phyloP scores from a whole-genome alignment of 2,329 filamentous ascomycete genomes.

The Lasiodiplodia hormozganensis region DNA sequence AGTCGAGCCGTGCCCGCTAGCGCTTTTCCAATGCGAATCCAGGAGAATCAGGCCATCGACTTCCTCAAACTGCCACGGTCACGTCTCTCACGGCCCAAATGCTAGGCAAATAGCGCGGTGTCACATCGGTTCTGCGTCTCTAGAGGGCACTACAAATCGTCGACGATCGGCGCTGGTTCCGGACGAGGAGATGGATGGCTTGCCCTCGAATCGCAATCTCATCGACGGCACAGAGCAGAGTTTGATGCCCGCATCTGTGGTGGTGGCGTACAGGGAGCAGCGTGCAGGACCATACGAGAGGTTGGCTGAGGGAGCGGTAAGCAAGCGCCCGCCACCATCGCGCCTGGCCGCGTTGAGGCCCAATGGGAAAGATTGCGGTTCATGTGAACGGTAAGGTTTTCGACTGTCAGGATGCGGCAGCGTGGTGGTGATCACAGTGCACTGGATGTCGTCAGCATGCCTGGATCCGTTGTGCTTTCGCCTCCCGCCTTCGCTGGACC shows the following conservation, averaged over 20 bases:
- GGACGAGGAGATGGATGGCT: not conserved
- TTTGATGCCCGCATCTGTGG: not conserved
- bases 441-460: not conserved
- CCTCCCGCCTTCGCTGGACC: no score
- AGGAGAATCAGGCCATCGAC: not conserved
- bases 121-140: not conserved
- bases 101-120: not conserved
- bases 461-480: not conserved
- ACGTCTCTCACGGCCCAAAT: not conserved
- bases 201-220: no score
- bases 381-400: not conserved
- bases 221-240: no score
- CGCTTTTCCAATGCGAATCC: not conserved
- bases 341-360: no score
- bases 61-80: not conserved
- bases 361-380: no score
- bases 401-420: not conserved
- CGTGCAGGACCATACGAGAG: not conserved
- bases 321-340: no score
- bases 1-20: no score
- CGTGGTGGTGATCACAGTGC: not conserved
- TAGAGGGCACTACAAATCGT: not conserved
- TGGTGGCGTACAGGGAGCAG: not conserved
- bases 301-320: not conserved
- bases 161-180: not conserved